Evolutionary conservation across 116 monocot species (phyloP).

Genomic region (Phalaenopsis hybrid): DNA sequence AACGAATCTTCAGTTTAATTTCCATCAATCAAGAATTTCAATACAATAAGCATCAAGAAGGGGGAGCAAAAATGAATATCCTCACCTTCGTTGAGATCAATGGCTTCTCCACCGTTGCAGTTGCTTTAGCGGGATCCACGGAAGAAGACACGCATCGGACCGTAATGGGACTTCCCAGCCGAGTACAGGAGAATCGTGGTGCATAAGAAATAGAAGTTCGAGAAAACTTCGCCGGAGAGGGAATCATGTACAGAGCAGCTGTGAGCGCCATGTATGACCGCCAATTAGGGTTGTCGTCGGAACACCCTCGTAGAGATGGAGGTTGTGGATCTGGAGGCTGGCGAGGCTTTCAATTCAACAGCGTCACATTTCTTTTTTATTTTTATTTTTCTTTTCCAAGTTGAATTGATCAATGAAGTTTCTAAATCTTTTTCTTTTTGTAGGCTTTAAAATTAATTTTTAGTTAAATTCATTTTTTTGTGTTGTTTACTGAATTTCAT

Average conservation of each 20-base stretch:
- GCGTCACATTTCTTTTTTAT: too few species aligned
- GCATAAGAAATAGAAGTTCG: not conserved
- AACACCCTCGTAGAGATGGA: not conserved
- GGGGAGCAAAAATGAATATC: not conserved
- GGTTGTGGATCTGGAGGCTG: not conserved
- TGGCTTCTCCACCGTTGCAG: slow-evolving; percentile 15
- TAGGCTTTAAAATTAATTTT: too few species aligned
- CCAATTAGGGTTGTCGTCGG: not conserved
- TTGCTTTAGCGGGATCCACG: slow-evolving; percentile 16
- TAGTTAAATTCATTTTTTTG: too few species aligned
- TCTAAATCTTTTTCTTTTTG: too few species aligned
- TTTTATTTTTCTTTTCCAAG: too few species aligned
- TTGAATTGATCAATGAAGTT: too few species aligned
- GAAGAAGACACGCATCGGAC: slow-evolving; percentile 31
- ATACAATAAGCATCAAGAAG: not conserved
- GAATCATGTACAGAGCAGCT: slow-evolving; percentile 17
- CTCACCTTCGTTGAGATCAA: slow-evolving; percentile 32
- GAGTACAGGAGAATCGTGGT: not conserved
- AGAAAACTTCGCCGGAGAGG: slow-evolving; percentile 12
- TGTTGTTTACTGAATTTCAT: too few species aligned
- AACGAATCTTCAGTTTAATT: not conserved
- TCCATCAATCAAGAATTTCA: not conserved
- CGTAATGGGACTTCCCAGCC: not conserved
- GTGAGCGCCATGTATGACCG: slow-evolving; percentile 16
- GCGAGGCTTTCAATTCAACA: not conserved